Base-by-base conservation (phyloP, 1,284 basidiomycete species). In the Fomitopsis pinicola region DNA sequence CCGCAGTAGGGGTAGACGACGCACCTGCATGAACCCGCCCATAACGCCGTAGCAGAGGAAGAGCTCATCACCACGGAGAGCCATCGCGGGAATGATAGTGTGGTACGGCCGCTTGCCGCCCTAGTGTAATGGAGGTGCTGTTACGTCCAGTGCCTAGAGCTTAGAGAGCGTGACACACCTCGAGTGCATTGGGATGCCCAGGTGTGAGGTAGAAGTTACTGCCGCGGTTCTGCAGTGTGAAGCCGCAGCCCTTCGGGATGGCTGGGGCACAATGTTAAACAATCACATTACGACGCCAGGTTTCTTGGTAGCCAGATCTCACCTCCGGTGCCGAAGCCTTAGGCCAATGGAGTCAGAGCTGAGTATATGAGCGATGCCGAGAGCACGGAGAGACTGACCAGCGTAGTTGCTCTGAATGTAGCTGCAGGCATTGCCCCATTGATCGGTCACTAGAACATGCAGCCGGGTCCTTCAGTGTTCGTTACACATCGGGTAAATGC, bases 151-250 rank as follows among this genome's bases (percentile, higher is more conserved):
- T 8, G 22, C 9, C 22, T 46, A 10, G 3, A 48, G 54, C 42
- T 33, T 42, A 52, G 54, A 22, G 15, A 52, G 7, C 5, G 19
- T 30, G n/a, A 65, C 67, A 61, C 62, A 87, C 88, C 79, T 85
- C 76, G 62, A 92, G 77, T 44, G 81, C 83, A 73, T 99, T 98
- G 0, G 93, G 89, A 72, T 98, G 96, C 0, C 85, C 87, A 62
- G 92, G 85, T 56, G 82, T 78, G 22, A 98, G 79, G 5, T 86
- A 80, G 73, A 98, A 99, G 14, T 91, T 90, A 6, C 87, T 82
- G 2, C 97, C 97, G 61, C 97, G 84, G 75, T 97, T 97, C 74
- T 98, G 97, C 9, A 99, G 81, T 0, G 95, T 98, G 72, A 99
- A 98, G 0, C 97, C 97, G 69, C 94, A 97, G 0, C 90, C 95